These are phyloP conservation scores for Ophiorrhiza pumila DNA, from an alignment of 257 asterid genomes.

Conservation along the genomic window DNA sequence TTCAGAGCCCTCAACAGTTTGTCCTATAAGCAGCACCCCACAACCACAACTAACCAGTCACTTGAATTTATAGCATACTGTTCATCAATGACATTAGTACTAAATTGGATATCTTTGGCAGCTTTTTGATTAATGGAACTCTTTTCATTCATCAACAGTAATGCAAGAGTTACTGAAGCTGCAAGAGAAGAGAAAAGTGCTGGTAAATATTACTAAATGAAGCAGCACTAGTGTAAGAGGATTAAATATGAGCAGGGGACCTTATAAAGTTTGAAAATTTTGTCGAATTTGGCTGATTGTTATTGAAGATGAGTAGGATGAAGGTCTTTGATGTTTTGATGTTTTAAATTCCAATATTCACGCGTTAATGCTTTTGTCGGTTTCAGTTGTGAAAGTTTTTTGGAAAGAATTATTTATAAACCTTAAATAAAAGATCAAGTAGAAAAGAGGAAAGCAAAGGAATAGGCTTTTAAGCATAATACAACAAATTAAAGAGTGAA, in stretches of 20 bases:
- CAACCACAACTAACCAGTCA: no score
- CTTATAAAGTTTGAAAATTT: constrained; percentile 4
- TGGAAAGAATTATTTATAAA: neutral
- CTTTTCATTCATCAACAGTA: neutral
- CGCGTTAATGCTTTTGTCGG: constrained; percentile 47
- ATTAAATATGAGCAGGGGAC: neutral
- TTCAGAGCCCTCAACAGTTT: constrained; percentile 1
- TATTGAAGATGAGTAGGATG: constrained; percentile 17
- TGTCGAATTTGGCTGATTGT: constrained; percentile 19
- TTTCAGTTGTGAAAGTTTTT: constrained; percentile 2
- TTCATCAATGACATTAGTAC: neutral
- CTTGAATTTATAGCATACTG: constrained; percentile 6
- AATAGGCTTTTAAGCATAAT: constrained; percentile 15
- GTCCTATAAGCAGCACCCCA: neutral
- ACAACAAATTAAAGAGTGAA: neutral
- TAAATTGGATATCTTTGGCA: neutral
- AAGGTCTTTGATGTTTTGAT: neutral
- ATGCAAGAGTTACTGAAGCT: constrained; percentile 10
- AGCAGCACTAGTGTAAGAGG: neutral
- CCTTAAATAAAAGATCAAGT: no score
- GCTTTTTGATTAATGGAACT: constrained; percentile 5
- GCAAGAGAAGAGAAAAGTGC: neutral
- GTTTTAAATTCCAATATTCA: constrained; percentile 22
- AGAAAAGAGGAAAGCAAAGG: constrained; percentile 10
- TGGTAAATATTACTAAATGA: neutral